Percentiles rank a stretch among this genome's conserved stretches.
These are phyloP conservation scores for Rhodotorula sp. DNA, from an alignment of 1,284 basidiomycete genomes.

Conservation along the genomic window DNA sequence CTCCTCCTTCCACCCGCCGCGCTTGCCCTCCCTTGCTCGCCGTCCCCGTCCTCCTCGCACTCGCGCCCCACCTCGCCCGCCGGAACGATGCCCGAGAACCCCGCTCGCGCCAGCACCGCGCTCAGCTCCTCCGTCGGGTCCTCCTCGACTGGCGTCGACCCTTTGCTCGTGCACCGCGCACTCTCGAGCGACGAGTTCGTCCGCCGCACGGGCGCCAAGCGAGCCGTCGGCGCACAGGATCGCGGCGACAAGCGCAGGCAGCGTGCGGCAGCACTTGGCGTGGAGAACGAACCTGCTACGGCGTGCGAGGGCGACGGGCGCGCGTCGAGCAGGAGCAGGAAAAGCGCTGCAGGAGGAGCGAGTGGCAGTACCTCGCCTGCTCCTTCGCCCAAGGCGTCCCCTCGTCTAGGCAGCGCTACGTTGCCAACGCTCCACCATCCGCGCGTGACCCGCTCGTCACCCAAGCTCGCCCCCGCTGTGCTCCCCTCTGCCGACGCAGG, in stretches of 20 bases:
- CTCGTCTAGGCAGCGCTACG: not conserved
- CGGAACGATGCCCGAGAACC: not conserved
- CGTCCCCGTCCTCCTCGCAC: not conserved
- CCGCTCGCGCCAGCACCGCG: not conserved
- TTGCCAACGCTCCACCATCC: not conserved
- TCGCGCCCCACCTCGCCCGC: not conserved
- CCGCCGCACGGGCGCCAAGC: not conserved
- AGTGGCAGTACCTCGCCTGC: too few species aligned
- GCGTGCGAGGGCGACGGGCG: not conserved
- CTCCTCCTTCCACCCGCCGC: too few species aligned
- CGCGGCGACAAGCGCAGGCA: not conserved
- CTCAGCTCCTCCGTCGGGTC: not conserved
- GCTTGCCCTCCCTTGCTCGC: too few species aligned
- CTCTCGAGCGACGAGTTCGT: slow-evolving; percentile 4
- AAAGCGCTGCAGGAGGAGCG: too few species aligned
- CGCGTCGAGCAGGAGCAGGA: too few species aligned
- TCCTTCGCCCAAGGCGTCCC: not conserved
- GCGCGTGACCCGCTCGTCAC: not conserved
- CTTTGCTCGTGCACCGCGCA: not conserved
- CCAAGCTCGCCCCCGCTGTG: not conserved
- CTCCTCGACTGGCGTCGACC: not conserved
- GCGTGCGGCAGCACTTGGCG: not conserved
- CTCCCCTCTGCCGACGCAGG: not conserved
- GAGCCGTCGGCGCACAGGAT: not conserved
- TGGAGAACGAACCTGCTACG: not conserved